Base-by-base conservation (phyloP, 192 early-diverging fungal species). In the Thamnidium elegans region DNA sequence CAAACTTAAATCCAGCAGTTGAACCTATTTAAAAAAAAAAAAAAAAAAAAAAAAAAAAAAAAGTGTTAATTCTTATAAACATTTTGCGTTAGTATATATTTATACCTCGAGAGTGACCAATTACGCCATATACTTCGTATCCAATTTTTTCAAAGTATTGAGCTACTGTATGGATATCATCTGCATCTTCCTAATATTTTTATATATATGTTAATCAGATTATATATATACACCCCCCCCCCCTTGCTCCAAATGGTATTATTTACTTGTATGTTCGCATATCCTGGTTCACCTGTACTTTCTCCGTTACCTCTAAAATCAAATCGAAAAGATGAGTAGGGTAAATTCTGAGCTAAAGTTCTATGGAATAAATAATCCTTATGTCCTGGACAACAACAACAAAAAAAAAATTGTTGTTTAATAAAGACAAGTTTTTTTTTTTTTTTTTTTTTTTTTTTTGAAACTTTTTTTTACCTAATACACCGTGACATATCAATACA, bases 251-350 rank as follows among this genome's bases (percentile, higher is more conserved):
- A 42, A 31, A 39, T 9, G 36, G 4, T 39, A 39, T 3, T 26
- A 26, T 14, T 44, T 65, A 69, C 74, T 6, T 58, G 20, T 14
- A 77, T 66, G 61, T 73, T 66, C 7, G 64, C 63, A 50, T 62
- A 74, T 14, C 55, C 32, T 2, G 66, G 31, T 20, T 46, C 20
- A 13, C 76, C 72, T 20, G 66, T 54, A 55, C 72, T 74, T 13
- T 78, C 71, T 20, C 72, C 76, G 55, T 74, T 70, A 19, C 76
- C 76, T 11, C 72, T 20, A 34, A 78, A 70, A 63, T 74, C 72
- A 30, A 78, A 71, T 32, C 76, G 69, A 64, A 67, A 74, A 42
- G 30, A 71, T 30, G 70, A 53, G 47, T 64, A 74, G 14, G 72
- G 69, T 9, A 78, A 47, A 30, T 59, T n/a, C 31, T 71, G 31